Base-by-base conservation (phyloP, 768 basidiomycete genomes). In the Sarcodon sp. region DNA sequence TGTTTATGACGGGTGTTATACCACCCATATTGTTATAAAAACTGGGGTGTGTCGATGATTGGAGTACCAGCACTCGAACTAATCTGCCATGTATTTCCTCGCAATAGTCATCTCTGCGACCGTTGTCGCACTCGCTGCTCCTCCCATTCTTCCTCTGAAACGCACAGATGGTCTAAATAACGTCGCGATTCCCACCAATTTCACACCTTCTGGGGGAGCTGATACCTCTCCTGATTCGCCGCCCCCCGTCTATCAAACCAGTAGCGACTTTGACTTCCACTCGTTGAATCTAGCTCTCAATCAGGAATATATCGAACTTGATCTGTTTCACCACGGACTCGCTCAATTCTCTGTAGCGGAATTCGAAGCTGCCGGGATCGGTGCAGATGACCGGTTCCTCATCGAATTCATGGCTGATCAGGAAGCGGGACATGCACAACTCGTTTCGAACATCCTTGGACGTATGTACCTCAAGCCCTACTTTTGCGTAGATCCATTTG, bases 321-420 rank as follows among this genome's bases (percentile, higher is more conserved):
- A 79, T 51, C 61, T 79, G 7, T 80, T 80, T 68, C 66, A 78
- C 55, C 64, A 72, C 49, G 79, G 73, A 21, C 68, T 80, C 7
- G 68, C 69, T 11, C 54, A 57, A 38, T 83, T 86, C 65, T 71
- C 71, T 3, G 64, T 50, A 0, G 63, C 70, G 27, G 78, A 82
- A 16, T 83, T 81, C 57, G 69, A 72, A 21, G 72, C 59, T 4
- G 73, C 69, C 1, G 79, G 77, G 0, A 54, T 83, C 39, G 66
- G 59, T 43, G 70, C 70, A 4, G 74, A 73, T 18, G 77, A 80
- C 51, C 67, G 70, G 18, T 71, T 61, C 58, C 61, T 81, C 33
- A 73, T 83, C 47, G 62, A 77, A 55, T 79, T 70, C 61, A 80
- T 80, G 77, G 80, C 70, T 11, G 67, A 76, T 45, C 77, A 80